These are phyloP conservation scores for Lasiosphaeris hirsuta DNA, from an alignment of 495 filamentous ascomycete genomes.

Conservation along the genomic window DNA sequence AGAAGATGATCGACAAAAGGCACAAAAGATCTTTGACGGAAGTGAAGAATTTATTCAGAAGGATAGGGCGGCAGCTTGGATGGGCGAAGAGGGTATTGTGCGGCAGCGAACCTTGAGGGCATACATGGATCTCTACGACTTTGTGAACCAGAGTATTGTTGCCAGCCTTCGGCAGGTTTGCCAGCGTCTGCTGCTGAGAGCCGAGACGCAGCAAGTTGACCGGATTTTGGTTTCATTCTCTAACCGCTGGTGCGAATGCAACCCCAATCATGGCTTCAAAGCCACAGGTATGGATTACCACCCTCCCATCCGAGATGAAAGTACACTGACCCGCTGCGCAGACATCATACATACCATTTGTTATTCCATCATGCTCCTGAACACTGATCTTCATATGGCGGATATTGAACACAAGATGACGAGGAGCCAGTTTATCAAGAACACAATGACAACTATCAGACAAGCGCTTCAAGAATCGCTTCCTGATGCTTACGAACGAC, in stretches of 20 bases:
- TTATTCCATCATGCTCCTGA: constrained; percentile 91
- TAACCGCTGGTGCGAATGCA: constrained; percentile 88
- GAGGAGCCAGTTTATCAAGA: constrained; percentile 87
- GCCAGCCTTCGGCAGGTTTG: constrained; percentile 77
- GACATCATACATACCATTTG: constrained; percentile 97
- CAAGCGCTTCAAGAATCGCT: constrained; percentile 68
- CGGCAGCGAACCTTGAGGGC: constrained; percentile 68
- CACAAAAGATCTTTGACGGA: constrained; percentile 80
- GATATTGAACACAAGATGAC: constrained; percentile 98
- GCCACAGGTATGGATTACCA: constrained; percentile 58
- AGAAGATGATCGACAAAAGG: constrained; percentile 67
- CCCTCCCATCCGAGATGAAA: not conserved
- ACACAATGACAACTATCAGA: constrained; percentile 87
- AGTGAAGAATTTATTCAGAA: constrained; percentile 75
- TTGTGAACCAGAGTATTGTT: constrained; percentile 76
- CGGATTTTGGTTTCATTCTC: constrained; percentile 88
- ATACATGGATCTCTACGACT: constrained; percentile 92
- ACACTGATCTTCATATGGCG: constrained; percentile 92
- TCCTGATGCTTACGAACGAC: constrained; percentile 61
- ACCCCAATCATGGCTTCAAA: constrained; percentile 93
- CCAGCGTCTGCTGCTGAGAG: constrained; percentile 75
- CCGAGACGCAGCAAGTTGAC: constrained; percentile 96
- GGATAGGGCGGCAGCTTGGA: constrained; percentile 79
- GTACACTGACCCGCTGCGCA: constrained; percentile 26
- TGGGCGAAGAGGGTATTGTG: constrained; percentile 71